Conservation (phyloP, 2,329 filamentous ascomycete genomes). For the Hymenoscyphus fructigenus region DNA sequence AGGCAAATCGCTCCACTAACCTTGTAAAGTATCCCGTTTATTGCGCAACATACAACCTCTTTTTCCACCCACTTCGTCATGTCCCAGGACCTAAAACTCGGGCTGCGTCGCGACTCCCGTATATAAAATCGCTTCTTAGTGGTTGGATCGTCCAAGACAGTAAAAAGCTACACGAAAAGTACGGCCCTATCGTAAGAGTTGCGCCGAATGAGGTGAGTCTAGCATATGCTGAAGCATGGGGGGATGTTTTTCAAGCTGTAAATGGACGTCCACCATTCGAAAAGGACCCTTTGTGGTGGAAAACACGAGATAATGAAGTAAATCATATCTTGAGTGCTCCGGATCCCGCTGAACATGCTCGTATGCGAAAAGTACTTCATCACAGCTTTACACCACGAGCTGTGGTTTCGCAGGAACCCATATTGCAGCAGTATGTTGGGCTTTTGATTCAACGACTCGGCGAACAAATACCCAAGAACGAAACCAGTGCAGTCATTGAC, state of each 20-base stretch:
- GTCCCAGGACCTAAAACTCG: not conserved
- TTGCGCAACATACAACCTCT: not conserved
- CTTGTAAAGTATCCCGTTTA: slow-evolving; percentile 2
- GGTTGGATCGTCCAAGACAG: slow-evolving; percentile 1
- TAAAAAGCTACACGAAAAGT: not conserved
- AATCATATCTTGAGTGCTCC: not conserved
- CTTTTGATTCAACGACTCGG: not conserved
- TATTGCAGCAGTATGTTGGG: not conserved
- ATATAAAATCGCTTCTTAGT: not conserved
- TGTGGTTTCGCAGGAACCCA: not conserved
- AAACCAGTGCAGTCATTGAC: not conserved
- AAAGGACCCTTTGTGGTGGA: not conserved
- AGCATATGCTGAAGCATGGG: not conserved
- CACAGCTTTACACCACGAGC: not conserved
- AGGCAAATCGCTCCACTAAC: not conserved
- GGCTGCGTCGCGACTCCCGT: slow-evolving; percentile 1
- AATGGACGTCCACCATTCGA: not conserved
- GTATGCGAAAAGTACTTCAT: not conserved
- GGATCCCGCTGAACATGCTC: not conserved
- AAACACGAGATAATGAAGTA: not conserved
- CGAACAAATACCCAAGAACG: not conserved
- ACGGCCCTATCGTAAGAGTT: not conserved
- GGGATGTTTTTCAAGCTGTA: not conserved
- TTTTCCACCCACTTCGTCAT: not conserved
- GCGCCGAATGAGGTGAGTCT: slow-evolving; percentile 4